Percentiles rank a stretch among this genome's conserved stretches.
Evolutionary conservation across 78 protist genomes (phyloP).

Genomic region (slime mould (Dictyostelium discoideum)): dicty_2.7 NC_007090.3:2108501-2109000

Average conservation of each 20-base stretch:
- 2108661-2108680: slow-evolving; percentile 93
- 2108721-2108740: slow-evolving; percentile 95
- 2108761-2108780: slow-evolving; percentile 60
- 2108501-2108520: slow-evolving; percentile 95
- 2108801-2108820: not conserved
- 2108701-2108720: slow-evolving; percentile 94
- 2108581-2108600: slow-evolving; percentile 28
- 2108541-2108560: slow-evolving; percentile 98
- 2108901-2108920: not conserved
- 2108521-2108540: slow-evolving; percentile 97
- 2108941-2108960: not conserved
- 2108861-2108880: not conserved
- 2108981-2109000: slow-evolving; percentile 68
- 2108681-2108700: slow-evolving; percentile 80
- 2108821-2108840: not conserved
- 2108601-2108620: slow-evolving; percentile 83
- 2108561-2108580: slow-evolving; percentile 97
- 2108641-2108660: slow-evolving; percentile 96
- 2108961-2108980: not conserved
- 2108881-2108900: slow-evolving; percentile 3
- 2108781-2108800: not conserved
- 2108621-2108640: slow-evolving; percentile 96
- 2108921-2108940: not conserved
- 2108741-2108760: slow-evolving; percentile 57
- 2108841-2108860: not conserved